Conservation (phyloP, 2,329 filamentous ascomycete genomes). For the Xylariaceae sp. region DNA sequence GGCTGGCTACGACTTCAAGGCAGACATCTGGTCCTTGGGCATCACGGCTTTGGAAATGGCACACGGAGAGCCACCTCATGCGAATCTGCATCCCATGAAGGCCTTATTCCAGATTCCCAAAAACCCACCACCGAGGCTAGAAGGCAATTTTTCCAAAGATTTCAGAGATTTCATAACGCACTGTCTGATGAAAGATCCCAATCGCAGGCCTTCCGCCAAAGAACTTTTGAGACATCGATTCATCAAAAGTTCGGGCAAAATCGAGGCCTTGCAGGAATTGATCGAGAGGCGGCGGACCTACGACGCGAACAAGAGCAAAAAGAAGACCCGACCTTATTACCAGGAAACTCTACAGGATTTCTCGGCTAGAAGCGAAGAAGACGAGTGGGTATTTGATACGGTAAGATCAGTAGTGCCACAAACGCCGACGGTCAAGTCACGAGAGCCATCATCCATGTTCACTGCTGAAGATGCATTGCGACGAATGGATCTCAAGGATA, state of each 20-base stretch:
- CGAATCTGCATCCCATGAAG: conserved; percentile 86
- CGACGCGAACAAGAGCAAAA: conserved; percentile 66
- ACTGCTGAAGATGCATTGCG: conserved; percentile 56
- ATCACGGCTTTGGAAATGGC: conserved; percentile 90
- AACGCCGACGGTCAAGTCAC: conserved; percentile 46
- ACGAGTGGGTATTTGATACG: conserved; percentile 95
- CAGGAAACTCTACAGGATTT: conserved; percentile 82
- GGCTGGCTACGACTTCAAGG: conserved; percentile 76
- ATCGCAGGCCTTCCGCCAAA: conserved; percentile 75
- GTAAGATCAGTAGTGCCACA: conserved; percentile 67
- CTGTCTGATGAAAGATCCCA: conserved; percentile 88
- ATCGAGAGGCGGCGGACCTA: conserved; percentile 77
- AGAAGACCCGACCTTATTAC: conserved; percentile 76
- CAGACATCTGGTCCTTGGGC: conserved; percentile 88
- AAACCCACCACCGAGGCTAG: conserved; percentile 74
- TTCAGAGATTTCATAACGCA: conserved; percentile 92
- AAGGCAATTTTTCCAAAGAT: conserved; percentile 79
- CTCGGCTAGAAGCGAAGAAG: conserved; percentile 60
- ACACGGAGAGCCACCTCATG: conserved; percentile 81
- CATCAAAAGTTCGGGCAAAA: conserved; percentile 78
- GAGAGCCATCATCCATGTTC: conserved; percentile 54
- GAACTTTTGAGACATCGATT: conserved; percentile 86
- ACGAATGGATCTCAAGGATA: conserved; percentile 57
- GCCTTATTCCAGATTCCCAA: conserved; percentile 89
- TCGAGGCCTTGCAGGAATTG: conserved; percentile 81